These are phyloP conservation scores for Symbiodinium pilosum DNA, from an alignment of 73 alveolate genomes.

Conservation along the genomic window DNA sequence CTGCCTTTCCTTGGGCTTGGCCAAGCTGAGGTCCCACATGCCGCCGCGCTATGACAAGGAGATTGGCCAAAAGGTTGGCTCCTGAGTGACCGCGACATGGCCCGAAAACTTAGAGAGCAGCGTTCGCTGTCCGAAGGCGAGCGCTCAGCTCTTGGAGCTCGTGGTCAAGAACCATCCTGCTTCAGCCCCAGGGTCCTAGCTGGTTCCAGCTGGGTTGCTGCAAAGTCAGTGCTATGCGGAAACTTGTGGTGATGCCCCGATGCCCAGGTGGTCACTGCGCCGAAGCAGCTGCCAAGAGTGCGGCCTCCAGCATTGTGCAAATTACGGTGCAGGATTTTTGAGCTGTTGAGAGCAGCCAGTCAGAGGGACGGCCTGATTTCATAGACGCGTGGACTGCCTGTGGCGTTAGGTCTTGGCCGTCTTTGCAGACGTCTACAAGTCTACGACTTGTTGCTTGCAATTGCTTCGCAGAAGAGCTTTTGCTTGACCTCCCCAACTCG, in stretches of 20 bases:
- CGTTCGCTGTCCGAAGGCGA: background rate
- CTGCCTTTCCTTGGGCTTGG: background rate
- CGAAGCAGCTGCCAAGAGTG: conserved; percentile 66
- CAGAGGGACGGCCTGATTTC: background rate
- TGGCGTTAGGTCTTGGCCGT: conserved; percentile 32
- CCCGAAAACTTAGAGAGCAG: no score
- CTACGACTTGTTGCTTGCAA: background rate
- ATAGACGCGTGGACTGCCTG: background rate
- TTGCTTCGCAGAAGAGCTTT: background rate
- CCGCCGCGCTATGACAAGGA: conserved; percentile 89
- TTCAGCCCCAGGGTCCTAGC: background rate
- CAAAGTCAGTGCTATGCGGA: background rate
- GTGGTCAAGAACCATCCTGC: conserved; percentile 74
- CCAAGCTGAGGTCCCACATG: conserved; percentile 76
- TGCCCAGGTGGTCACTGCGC: conserved; percentile 58
- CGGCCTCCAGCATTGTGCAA: no score
- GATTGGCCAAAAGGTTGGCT: conserved; percentile 37
- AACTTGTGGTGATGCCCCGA: background rate
- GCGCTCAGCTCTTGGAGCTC: conserved; percentile 77
- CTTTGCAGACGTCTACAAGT: conserved; percentile 70
- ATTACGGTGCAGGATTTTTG: background rate
- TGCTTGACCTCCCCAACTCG: background rate
- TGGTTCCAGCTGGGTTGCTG: no score
- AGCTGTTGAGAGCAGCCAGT: background rate
- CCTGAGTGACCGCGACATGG: background rate